Percentiles rank a stretch among this genome's conserved stretches.
Conservation (phyloP, 192 early-diverging fungal species). For the Coemansia erecta region DNA sequence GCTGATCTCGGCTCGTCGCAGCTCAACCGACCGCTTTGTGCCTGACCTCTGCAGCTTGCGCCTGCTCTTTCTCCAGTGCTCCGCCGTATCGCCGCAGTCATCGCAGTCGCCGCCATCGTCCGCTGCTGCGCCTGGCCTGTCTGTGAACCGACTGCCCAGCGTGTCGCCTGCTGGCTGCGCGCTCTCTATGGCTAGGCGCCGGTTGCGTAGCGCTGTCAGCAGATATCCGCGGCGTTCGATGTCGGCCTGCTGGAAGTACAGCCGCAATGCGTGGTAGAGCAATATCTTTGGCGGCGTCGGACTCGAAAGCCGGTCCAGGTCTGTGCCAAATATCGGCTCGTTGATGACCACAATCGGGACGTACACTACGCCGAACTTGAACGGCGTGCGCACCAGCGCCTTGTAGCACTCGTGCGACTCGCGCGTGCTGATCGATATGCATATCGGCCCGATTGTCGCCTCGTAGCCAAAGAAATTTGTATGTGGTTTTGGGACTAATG, state of each 20-base stretch:
- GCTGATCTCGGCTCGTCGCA: constrained; percentile 46
- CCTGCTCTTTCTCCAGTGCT: constrained; percentile 15
- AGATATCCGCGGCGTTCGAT: constrained; percentile 40
- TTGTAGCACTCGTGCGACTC: constrained; percentile 55
- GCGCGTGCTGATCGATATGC: constrained; percentile 51
- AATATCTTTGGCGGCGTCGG: constrained; percentile 52
- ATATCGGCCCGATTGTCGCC: constrained; percentile 45
- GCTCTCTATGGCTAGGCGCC: constrained; percentile 20
- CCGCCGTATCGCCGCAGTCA: background rate
- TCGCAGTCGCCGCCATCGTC: background rate
- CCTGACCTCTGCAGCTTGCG: constrained; percentile 41
- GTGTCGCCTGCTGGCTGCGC: constrained; percentile 19
- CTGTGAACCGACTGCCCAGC: constrained; percentile 17
- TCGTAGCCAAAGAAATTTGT: constrained; percentile 56
- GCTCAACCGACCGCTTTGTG: constrained; percentile 47
- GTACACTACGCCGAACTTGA: constrained; percentile 51
- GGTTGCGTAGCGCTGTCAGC: constrained; percentile 43
- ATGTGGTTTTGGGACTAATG: constrained; percentile 52
- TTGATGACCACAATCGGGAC: constrained; percentile 49
- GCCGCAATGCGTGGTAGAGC: constrained; percentile 46
- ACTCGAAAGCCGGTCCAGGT: constrained; percentile 46
- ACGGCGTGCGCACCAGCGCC: constrained; percentile 48
- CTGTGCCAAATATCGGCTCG: constrained; percentile 43
- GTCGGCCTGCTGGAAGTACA: constrained; percentile 55
- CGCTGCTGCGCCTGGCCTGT: background rate